phyloP scores from a whole-genome alignment of 176 grass and related monocot species.

The Stipa capillata region DNA sequence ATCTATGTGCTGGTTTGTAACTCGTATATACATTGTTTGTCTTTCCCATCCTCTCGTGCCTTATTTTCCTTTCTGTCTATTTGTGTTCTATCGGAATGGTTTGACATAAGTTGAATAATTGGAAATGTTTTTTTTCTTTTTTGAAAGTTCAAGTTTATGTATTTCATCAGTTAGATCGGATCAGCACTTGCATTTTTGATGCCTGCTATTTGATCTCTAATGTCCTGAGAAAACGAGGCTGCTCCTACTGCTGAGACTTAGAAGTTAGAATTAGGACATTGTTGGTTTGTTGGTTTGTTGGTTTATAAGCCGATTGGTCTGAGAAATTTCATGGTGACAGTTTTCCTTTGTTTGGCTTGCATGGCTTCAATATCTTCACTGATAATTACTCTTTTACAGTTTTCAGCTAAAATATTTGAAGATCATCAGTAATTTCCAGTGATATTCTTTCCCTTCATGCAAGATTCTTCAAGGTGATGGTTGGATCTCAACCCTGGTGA shows the following conservation, averaged over 20 bases:
- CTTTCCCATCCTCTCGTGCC: not conserved
- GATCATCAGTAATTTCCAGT: not conserved
- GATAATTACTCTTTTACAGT: not conserved
- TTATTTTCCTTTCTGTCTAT: not conserved
- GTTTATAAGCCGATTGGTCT: not conserved
- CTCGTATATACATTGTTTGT: not conserved
- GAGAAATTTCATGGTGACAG: not conserved
- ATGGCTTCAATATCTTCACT: not conserved
- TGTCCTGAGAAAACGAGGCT: not conserved
- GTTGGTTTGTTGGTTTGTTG: not conserved
- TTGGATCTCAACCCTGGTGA: slow-evolving; percentile 18
- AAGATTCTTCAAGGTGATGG: slow-evolving; percentile 39
- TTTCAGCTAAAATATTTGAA: slow-evolving; percentile 3
- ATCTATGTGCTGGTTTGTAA: not conserved
- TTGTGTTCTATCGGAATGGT: not conserved
- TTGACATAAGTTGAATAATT: not conserved
- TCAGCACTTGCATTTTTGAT: not conserved
- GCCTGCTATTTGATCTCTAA: not conserved
- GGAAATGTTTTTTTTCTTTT: not conserved
- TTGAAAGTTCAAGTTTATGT: not conserved
- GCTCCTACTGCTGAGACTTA: not conserved
- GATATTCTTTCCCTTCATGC: not conserved
- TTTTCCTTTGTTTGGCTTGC: not conserved
- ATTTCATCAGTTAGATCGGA: not conserved
- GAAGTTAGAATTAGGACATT: not conserved